Conservation (phyloP, 768 basidiomycete species). For the Rhodotorula sphaerocarpa region DNA sequence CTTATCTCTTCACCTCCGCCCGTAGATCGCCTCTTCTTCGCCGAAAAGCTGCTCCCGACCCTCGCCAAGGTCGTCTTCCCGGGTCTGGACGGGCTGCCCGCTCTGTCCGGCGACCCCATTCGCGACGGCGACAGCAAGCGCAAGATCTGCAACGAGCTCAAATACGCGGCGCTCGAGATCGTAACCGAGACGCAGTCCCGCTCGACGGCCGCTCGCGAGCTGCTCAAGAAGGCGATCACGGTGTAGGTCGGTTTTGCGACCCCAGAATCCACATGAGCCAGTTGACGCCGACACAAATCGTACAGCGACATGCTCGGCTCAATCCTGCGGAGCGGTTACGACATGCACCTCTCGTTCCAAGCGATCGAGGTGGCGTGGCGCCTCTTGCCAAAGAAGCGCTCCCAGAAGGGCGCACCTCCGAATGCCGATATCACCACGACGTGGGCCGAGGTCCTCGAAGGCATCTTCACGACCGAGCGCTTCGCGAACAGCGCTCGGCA, state of each 20-base stretch:
- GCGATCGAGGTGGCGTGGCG: constrained; percentile 12
- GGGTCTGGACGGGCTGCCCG: neutral
- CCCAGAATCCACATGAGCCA: no score
- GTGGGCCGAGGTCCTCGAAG: no score
- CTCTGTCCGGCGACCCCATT: neutral
- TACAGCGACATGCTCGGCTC: constrained; percentile 7
- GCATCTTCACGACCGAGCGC: no score
- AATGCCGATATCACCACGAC: no score
- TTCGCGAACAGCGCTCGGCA: no score
- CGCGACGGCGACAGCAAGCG: neutral
- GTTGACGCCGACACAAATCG: no score
- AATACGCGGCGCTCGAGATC: constrained; percentile 9
- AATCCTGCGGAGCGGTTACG: neutral
- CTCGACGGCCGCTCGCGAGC: no score
- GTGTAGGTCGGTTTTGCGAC: no score
- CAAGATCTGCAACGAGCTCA: neutral
- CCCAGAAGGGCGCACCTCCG: no score
- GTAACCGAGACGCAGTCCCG: neutral
- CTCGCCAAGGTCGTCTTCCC: neutral
- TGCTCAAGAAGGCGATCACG: no score
- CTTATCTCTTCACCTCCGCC: no score
- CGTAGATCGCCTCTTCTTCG: neutral
- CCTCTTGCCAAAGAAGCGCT: neutral
- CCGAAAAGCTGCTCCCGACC: neutral
- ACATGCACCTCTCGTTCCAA: constrained; percentile 11